These are phyloP conservation scores for Fusarium lateritium DNA, from an alignment of 2,329 filamentous ascomycete species.

Conservation along the genomic window DNA sequence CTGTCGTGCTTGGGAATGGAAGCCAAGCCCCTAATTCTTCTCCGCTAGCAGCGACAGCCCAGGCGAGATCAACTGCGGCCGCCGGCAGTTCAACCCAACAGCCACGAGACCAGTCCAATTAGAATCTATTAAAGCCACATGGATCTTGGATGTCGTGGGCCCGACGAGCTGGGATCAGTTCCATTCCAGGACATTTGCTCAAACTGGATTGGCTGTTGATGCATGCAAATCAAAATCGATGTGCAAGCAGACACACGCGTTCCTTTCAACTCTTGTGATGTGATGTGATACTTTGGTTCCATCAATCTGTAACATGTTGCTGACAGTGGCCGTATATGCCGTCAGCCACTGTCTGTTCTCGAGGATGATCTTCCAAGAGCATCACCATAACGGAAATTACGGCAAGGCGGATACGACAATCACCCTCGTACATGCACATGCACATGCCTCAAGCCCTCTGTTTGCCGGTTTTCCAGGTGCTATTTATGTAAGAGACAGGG, in stretches of 20 bases:
- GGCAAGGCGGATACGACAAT: slow-evolving; percentile 17
- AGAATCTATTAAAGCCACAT: slow-evolving; percentile 1
- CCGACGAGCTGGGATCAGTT: slow-evolving; percentile 28
- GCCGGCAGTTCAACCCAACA: slow-evolving; percentile 16
- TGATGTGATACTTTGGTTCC: background rate
- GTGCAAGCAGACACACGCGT: background rate
- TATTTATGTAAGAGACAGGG: background rate
- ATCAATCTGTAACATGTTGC: background rate
- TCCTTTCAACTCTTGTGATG: slow-evolving; percentile 8
- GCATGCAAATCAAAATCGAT: no score
- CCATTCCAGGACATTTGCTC: slow-evolving; percentile 36
- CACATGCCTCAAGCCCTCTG: background rate
- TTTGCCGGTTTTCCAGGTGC: background rate
- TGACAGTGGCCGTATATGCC: background rate
- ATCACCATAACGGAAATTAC: slow-evolving; percentile 26
- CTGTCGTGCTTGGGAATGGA: slow-evolving; percentile 6
- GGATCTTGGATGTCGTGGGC: slow-evolving; percentile 1
- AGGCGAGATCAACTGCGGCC: slow-evolving; percentile 10
- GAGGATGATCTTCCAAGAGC: background rate
- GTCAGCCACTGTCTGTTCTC: background rate
- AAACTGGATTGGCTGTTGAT: slow-evolving; percentile 30
- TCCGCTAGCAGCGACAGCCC: slow-evolving; percentile 18
- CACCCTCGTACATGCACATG: background rate
- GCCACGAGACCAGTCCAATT: slow-evolving; percentile 15
- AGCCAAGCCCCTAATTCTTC: slow-evolving; percentile 25